phyloP scores from a whole-genome alignment of 257 asterid species.

The Mentha longifolia region DNA sequence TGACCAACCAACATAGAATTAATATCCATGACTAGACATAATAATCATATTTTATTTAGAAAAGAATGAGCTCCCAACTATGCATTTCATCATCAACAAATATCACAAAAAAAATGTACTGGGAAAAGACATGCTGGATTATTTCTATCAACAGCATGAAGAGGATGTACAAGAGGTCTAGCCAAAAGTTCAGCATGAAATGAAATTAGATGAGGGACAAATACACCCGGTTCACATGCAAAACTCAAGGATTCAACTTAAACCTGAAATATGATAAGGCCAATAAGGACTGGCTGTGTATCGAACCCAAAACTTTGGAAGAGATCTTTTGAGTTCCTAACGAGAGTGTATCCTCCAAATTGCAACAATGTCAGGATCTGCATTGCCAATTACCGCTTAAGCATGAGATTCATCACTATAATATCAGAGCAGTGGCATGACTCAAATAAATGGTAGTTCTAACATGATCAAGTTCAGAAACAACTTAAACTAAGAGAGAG shows the following conservation, averaged over 20 bases:
- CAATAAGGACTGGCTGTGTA: constrained; percentile 96
- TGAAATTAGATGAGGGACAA: neutral
- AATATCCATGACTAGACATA: constrained; percentile 12
- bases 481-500: neutral
- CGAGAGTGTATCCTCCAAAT: constrained; percentile 96
- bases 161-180: neutral
- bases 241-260: constrained; percentile 22
- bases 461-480: constrained; percentile 21
- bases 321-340: constrained; percentile 90
- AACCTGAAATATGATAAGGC: constrained; percentile 96
- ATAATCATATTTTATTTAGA: neutral
- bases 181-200: neutral
- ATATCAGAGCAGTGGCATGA: constrained; percentile 10
- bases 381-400: constrained; percentile 34
- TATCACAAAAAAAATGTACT: neutral
- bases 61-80: constrained; percentile 20
- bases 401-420: constrained; percentile 2
- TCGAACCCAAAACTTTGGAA: constrained; percentile 98
- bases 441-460: neutral
- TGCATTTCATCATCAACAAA: constrained; percentile 5
- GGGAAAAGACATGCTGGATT: constrained; percentile 8
- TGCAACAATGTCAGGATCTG: constrained; percentile 90
- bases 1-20: constrained; percentile 28
- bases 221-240: constrained; percentile 15
- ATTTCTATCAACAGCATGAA: neutral